phyloP scores from a whole-genome alignment of 768 basidiomycete genomes.

The Rickenella mellea region DNA sequence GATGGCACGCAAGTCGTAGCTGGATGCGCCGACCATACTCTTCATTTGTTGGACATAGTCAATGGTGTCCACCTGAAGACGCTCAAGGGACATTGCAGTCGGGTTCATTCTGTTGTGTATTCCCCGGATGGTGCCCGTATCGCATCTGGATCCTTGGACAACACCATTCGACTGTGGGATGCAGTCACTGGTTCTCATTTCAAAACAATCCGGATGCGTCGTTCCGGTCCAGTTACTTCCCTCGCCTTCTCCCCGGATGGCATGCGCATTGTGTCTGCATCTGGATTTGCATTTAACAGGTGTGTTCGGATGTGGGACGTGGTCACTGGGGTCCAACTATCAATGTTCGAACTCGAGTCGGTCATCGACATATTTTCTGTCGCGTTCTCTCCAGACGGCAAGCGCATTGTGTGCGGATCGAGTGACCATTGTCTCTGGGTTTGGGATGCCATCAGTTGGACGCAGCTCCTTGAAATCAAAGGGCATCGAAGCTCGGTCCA shows the following conservation, averaged over 20 bases:
- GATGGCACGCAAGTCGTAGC: conserved; percentile 10
- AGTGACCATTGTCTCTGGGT: conserved; percentile 7
- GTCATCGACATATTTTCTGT: conserved; percentile 2
- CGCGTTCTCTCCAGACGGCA: conserved; percentile 12
- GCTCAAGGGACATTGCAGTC: no score
- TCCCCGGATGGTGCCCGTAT: no score
- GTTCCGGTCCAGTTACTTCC: neutral
- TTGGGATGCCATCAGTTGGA: conserved; percentile 11
- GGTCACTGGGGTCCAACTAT: no score
- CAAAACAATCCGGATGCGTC: neutral
- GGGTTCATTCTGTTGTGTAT: no score
- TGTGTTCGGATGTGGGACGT: neutral
- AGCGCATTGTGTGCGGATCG: conserved; percentile 8
- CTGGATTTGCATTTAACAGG: conserved; percentile 9
- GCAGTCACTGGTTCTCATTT: no score
- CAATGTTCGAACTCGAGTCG: conserved; percentile 5
- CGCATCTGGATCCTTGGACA: no score
- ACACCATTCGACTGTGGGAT: no score
- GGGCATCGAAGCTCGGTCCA: no score
- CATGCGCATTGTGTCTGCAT: neutral
- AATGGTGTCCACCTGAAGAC: conserved; percentile 3
- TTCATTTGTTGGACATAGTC: conserved; percentile 11
- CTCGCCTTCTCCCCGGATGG: conserved; percentile 1
- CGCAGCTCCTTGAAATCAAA: neutral
- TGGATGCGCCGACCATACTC: conserved; percentile 5